Base-by-base conservation (phyloP, 805 yeast genomes). In the Wickerhamiella kazuoi region DNA sequence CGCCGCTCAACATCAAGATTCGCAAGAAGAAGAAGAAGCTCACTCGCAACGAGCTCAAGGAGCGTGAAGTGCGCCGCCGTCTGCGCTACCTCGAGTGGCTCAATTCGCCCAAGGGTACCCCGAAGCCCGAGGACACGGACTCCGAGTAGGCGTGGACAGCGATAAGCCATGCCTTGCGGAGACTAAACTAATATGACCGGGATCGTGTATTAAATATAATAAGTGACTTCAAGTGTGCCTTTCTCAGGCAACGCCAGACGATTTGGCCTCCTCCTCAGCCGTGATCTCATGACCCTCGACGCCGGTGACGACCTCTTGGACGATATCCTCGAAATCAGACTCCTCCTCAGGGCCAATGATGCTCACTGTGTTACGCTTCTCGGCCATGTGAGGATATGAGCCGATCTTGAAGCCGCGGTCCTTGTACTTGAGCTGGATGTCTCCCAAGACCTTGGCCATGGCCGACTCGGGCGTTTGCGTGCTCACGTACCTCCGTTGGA, bases 91-190 rank as follows among this genome's bases (percentile, higher is more conserved):
- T 87, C 40, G 94, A 81, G 52, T 87, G 98, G 98, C 70, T 87
- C 56, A 77, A 76, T 50, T 74, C 93, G 51, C 95, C 98, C 48
- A 90, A 90, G 74, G 98, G 98, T 24, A 90, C 98, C 17, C 97
- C 97, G 50, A 80, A 79, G 57, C 93, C 95, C 4, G 74, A 67
- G 23, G 94, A 90, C 54, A 78, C 96, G 30, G 97, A 90, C 55
- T 95, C 82, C 46, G 97, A 87, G 59, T 87, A 77, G 26, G 16
- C 33, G 20, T n/a, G n/a, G n/a, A n/a, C n/a, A n/a, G n/a, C n/a
- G n/a, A n/a, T n/a, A n/a, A n/a, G n/a, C n/a, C n/a, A n/a, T n/a
- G n/a, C n/a, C n/a, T n/a, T n/a, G n/a, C n/a, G n/a, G n/a, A n/a
- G n/a, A n/a, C n/a, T n/a, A n/a, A n/a, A n/a, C n/a, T n/a, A n/a